Percentiles rank a stretch among this genome's conserved stretches.
Conservation (phyloP, 805 yeast genomes). For the Kodamaea neixiangensis region DNA sequence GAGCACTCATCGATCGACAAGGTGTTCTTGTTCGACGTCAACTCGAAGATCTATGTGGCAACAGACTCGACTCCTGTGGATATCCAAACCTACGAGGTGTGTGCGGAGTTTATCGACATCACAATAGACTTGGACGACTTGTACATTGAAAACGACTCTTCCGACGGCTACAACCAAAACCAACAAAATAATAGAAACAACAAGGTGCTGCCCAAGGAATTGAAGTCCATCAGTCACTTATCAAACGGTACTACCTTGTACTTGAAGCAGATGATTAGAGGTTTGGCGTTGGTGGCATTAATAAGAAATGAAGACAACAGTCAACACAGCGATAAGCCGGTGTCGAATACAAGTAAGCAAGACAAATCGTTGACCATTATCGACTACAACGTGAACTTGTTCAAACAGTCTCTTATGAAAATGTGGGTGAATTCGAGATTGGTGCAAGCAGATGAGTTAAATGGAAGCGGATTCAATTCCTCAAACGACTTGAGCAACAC, state of each 20-base stretch:
- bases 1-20: slow-evolving; percentile 90
- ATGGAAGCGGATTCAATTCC: neutral
- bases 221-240: slow-evolving; percentile 71
- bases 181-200: neutral
- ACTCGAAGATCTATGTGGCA: slow-evolving; percentile 91
- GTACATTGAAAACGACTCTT: slow-evolving; percentile 45
- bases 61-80: slow-evolving; percentile 96
- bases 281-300: slow-evolving; percentile 86
- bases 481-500: slow-evolving; percentile 1
- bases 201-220: slow-evolving; percentile 29
- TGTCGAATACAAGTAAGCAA: slow-evolving; percentile 9
- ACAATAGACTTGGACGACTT: slow-evolving; percentile 83
- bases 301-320: slow-evolving; percentile 61
- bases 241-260: slow-evolving; percentile 84
- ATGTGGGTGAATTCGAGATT: slow-evolving; percentile 56
- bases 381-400: slow-evolving; percentile 84
- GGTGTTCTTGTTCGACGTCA: slow-evolving; percentile 87
- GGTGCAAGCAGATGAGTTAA: slow-evolving; percentile 8
- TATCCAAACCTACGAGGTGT: slow-evolving; percentile 91
- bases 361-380: slow-evolving; percentile 61
- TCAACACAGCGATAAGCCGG: slow-evolving; percentile 8
- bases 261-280: slow-evolving; percentile 88
- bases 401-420: slow-evolving; percentile 73
- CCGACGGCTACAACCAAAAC: slow-evolving; percentile 14
- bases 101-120: slow-evolving; percentile 96